Evolutionary conservation across 1,284 basidiomycete species (phyloP).

Genomic region (Tranzscheliella williamsii): DNA sequence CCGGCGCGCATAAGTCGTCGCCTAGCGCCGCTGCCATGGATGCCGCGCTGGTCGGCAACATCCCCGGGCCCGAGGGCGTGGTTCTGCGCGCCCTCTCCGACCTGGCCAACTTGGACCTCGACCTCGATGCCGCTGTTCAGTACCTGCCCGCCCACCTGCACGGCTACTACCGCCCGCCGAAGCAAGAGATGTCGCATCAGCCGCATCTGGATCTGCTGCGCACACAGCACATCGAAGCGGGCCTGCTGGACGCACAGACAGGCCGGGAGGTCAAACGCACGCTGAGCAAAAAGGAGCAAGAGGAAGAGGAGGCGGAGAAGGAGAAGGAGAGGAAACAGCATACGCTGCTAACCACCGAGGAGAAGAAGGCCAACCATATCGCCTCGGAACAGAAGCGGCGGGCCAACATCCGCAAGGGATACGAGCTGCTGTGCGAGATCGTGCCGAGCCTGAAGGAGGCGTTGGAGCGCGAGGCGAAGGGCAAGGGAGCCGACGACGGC

Average conservation of each 20-base stretch:
- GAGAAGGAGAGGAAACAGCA: conserved; percentile 62
- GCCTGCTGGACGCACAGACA: conserved; percentile 18
- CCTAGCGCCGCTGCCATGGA: conserved; percentile 5
- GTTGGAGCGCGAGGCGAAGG: conserved; percentile 33
- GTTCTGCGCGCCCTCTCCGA: conserved; percentile 20
- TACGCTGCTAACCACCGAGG: conserved; percentile 73
- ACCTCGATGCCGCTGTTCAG: conserved; percentile 11
- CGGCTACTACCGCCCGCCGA: conserved; percentile 9
- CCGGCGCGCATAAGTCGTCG: conserved; percentile 16
- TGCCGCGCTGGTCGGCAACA: too few species aligned
- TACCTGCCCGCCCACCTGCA: conserved; percentile 11
- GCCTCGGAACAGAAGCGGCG: conserved; percentile 87
- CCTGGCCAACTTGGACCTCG: conserved; percentile 23
- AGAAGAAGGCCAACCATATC: conserved; percentile 90
- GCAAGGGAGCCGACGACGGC: conserved; percentile 5
- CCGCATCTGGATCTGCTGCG: conserved; percentile 39
- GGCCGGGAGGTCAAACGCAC: conserved; percentile 31
- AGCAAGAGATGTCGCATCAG: conserved; percentile 37
- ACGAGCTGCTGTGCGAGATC: conserved; percentile 77
- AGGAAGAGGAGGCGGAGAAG: conserved; percentile 19
- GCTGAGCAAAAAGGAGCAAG: conserved; percentile 16
- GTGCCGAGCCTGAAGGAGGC: conserved; percentile 71
- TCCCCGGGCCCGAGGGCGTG: conserved; percentile 16
- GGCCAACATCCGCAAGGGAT: conserved; percentile 84
- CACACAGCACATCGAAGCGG: conserved; percentile 23